phyloP scores from a whole-genome alignment of 1,139 yeast genomes.

The Nakaseomyces delphensis region DNA sequence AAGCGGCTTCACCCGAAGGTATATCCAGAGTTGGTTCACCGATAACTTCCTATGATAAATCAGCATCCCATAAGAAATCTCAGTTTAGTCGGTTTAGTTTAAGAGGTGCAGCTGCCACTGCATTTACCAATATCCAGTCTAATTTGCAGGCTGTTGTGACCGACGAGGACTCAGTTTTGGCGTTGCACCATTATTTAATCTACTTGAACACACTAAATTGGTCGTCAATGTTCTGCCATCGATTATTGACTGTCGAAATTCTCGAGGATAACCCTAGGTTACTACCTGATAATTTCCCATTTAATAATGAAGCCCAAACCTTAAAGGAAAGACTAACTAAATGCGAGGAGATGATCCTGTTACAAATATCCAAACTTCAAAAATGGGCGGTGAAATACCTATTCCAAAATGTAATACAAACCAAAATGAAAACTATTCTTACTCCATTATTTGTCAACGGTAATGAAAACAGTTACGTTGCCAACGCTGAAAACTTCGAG shows the following conservation, averaged over 20 bases:
- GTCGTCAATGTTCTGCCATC: conserved; percentile 17
- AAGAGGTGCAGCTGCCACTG: conserved; percentile 28
- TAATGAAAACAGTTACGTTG: conserved; percentile 21
- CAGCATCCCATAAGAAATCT: conserved; percentile 13
- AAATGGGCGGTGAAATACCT: conserved; percentile 26
- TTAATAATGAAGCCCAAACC: conserved; percentile 43
- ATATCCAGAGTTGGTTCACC: conserved; percentile 5
- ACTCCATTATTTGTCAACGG: conserved; percentile 18
- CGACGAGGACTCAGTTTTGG: conserved; percentile 23
- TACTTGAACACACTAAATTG: conserved; percentile 28
- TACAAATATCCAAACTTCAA: conserved; percentile 23
- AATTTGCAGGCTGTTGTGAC: conserved; percentile 29
- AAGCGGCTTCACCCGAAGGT: conserved; percentile 4
- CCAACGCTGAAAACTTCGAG: conserved; percentile 31
- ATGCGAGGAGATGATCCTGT: conserved; percentile 16
- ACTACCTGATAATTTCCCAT: conserved; percentile 43
- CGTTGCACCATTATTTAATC: conserved; percentile 28
- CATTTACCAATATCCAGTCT: conserved; percentile 29
- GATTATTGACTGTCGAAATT: conserved; percentile 25
- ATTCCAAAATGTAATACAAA: conserved; percentile 23
- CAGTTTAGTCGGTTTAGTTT: conserved; percentile 26
- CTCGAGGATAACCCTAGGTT: conserved; percentile 29
- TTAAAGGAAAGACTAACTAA: conserved; percentile 36
- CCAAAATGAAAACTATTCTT: conserved; percentile 19
- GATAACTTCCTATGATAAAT: conserved; percentile 7